Evolutionary conservation across 495 filamentous ascomycete species (phyloP).

Genomic region (Neurospora africana): DNA sequence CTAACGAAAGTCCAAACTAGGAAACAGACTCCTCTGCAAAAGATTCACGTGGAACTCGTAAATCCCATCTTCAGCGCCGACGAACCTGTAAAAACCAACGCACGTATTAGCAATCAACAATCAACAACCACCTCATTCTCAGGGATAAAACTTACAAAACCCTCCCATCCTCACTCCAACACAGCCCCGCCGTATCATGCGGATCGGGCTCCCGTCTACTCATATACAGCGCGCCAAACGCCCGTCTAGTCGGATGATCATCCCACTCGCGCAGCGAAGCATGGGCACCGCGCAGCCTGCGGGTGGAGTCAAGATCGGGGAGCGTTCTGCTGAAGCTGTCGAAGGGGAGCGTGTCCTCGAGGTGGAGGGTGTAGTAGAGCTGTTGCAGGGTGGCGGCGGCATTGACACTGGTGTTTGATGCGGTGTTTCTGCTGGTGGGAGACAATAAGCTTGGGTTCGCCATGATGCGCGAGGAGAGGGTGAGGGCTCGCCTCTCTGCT

Average conservation of each 20-base stretch:
- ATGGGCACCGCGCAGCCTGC: background rate
- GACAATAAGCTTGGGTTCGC: constrained; percentile 5
- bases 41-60: constrained; percentile 62
- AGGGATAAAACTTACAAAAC: constrained; percentile 46
- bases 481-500: constrained; percentile 7
- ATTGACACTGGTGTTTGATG: background rate
- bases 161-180: constrained; percentile 61
- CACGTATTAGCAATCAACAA: too few relatives aligned
- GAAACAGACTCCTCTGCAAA: constrained; percentile 53
- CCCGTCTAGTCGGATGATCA: constrained; percentile 11
- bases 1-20: constrained; percentile 47
- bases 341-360: background rate
- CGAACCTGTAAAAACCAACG: constrained; percentile 32
- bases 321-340: background rate
- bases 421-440: background rate
- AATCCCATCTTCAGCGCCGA: constrained; percentile 65
- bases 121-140: too few relatives aligned
- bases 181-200: constrained; percentile 53
- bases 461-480: constrained; percentile 9
- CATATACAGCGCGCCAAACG: constrained; percentile 8
- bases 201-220: constrained; percentile 24
- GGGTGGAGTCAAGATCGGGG: background rate
- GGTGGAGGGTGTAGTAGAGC: background rate
- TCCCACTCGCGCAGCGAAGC: constrained; percentile 19
- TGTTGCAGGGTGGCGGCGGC: background rate